Evolutionary conservation across 768 basidiomycete genomes (phyloP).

Genomic region (Cystofilobasidium ferigula): DNA sequence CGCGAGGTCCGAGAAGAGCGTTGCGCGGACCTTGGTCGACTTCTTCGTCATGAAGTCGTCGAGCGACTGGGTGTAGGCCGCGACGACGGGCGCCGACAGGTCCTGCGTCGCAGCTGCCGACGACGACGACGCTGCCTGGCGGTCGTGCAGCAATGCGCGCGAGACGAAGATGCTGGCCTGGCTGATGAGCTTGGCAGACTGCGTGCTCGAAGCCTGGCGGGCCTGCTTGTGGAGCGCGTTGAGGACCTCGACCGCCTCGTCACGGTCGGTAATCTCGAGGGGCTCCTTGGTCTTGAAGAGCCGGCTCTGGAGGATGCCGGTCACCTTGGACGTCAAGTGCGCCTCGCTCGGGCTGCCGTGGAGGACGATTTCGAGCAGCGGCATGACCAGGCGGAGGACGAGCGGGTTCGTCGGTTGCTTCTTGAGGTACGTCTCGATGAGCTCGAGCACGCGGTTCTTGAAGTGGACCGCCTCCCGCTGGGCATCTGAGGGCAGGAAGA

Average conservation of each 20-base stretch:
- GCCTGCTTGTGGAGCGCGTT: slow-evolving; percentile 61
- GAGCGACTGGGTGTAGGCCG: slow-evolving; percentile 56
- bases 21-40: slow-evolving; percentile 57
- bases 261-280: slow-evolving; percentile 43
- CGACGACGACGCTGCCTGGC: slow-evolving; percentile 27
- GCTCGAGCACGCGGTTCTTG: slow-evolving; percentile 88
- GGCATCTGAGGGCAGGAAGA: slow-evolving; percentile 41
- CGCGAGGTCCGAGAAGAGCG: slow-evolving; percentile 69
- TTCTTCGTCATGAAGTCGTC: slow-evolving; percentile 70
- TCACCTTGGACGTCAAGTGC: slow-evolving; percentile 80
- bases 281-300: slow-evolving; percentile 63
- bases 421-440: slow-evolving; percentile 75
- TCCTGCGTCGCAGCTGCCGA: slow-evolving; percentile 12
- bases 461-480: slow-evolving; percentile 88
- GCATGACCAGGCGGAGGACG: slow-evolving; percentile 55
- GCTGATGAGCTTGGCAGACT: slow-evolving; percentile 55
- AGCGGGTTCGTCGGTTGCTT: slow-evolving; percentile 65
- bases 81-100: slow-evolving; percentile 40
- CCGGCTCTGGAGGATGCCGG: slow-evolving; percentile 61
- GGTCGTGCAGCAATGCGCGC: slow-evolving; percentile 44
- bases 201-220: slow-evolving; percentile 52
- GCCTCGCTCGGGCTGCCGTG: slow-evolving; percentile 62
- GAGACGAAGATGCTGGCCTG: slow-evolving; percentile 61
- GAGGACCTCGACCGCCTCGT: slow-evolving; percentile 46
- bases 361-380: slow-evolving; percentile 64